Base-by-base conservation (phyloP, 176 grass and related monocot genomes). In the Triticum monococcum region DNA sequence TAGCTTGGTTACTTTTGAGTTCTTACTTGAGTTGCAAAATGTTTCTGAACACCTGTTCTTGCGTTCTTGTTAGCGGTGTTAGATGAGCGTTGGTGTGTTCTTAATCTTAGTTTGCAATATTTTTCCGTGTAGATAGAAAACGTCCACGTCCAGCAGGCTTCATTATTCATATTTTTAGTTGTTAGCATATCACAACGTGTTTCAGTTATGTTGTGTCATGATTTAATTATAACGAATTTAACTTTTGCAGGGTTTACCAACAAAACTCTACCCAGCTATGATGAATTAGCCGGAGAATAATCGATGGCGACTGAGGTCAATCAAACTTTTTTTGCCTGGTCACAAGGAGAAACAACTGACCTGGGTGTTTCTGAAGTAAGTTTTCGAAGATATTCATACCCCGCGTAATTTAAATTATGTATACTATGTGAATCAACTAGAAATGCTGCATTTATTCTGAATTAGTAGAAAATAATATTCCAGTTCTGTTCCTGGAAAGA, bases 281-380 rank as follows among this genome's bases (percentile, higher is more conserved):
- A 80, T 60, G 32, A 82, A 79, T 35, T 92, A 86, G 83, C 4
- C 43, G 20, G 20, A 12, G 12, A 24, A 11, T 43, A 86, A 77
- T 76, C 72, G 75, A 94, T 94, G 93, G 89, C 86, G 1, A 91
- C 90, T 3, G 90, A 96, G 82, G 88, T 96, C 72, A 89, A 98
- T 86, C 86, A 94, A 86, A 88, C 93, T 37, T 98, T 86, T 89
- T 91, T 96, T 82, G 79, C 88, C 36, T 96, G 93, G 93, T 89
- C 91, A n/a, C 93, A 98, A 71, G 93, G 86, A 81, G 91, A 96
- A 84, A 63, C 93, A 56, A 86, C 84, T 84, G 93, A 94, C 65
- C 64, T 41, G 72, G 88, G 94, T 85, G 75, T 78, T 77, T 89
- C 96, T 87, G 88, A 93, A 81, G 96, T 91, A 81, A 88, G 82